Base-by-base conservation (phyloP, 192 early-diverging fungal genomes). In the Coemansia erecta region DNA sequence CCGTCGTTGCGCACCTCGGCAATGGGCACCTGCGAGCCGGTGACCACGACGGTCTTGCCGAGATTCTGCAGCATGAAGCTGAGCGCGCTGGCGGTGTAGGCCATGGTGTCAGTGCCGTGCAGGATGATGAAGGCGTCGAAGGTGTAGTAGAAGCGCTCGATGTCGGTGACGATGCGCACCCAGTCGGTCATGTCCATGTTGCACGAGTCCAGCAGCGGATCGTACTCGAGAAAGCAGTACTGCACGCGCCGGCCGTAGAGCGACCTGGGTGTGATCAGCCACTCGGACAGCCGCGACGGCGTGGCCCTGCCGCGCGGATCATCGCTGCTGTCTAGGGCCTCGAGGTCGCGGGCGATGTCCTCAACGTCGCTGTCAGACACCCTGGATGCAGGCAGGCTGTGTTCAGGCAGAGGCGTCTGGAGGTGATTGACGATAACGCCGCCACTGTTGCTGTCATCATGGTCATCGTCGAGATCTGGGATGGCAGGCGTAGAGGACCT, bases 1-100 rank as follows among this genome's bases (percentile, higher is more conserved):
- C 94, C 97, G 72, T 99, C 97, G 76, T 95, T 99, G 45, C 97
- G 85, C 28, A 99, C 89, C 72, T 99, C 97, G 15, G 95, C 92
- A 41, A 99, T 82, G 0, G 97, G 97, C 7, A 99, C 92, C 73
- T 99, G 97, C 17, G 94, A 97, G 10, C 97, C 97, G 4, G 93
- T 99, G 55, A 99, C 71, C 62, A 99, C 97, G 26, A 99, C 94
- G 15, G 95, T 90, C 69, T 99, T 99, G 22, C 97, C 97, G 31
- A 99, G 81, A 61, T 94, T 89, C 67, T 99, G 95, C 39, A 99
- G 81, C 88, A 99, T 90, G 70, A 99, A 99, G 59, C 90, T 92
- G 48, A 99, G 83, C 0, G 88, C 91, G 64, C 87, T 86, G 5
- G 91, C 92, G 1, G 92, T 92, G 63, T 90, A 94, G 0, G 90